A percentile compares a stretch with the other conserved stretches of the same genome.
phyloP scores from a whole-genome alignment of 73 alveolate genomes.

The Loxodes magnus region DNA sequence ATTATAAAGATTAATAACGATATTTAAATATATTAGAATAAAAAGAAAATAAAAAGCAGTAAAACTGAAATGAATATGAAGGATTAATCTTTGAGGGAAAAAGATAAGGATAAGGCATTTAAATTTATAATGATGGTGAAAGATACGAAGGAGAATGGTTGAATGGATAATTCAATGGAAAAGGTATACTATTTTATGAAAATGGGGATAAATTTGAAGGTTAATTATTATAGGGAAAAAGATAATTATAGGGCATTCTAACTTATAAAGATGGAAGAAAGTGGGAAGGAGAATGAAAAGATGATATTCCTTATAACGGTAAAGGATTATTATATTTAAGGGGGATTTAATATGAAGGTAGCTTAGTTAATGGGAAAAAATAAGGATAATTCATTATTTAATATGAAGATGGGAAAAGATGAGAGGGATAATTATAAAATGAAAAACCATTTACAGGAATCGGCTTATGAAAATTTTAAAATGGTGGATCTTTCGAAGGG shows the following conservation, averaged over 20 bases:
- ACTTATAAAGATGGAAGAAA: not conserved
- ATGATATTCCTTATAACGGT: too few species aligned
- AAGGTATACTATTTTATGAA: not conserved
- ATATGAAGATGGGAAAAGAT: conserved; percentile 27
- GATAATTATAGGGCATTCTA: conserved; percentile 32
- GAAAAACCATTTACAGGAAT: conserved; percentile 1
- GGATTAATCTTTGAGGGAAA: not conserved
- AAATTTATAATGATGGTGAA: not conserved
- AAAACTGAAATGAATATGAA: too few species aligned
- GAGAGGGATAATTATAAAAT: conserved; percentile 45
- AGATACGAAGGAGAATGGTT: conserved; percentile 12
- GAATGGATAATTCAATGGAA: conserved; percentile 8
- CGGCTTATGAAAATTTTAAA: not conserved
- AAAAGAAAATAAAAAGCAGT: too few species aligned
- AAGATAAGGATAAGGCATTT: not conserved
- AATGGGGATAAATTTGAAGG: conserved; percentile 9
- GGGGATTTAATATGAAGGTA: conserved; percentile 36
- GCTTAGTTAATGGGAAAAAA: conserved; percentile 38
- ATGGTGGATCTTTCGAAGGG: not conserved
- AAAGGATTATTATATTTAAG: not conserved
- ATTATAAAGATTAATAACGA: too few species aligned
- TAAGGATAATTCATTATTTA: conserved; percentile 40
- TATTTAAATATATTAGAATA: too few species aligned
- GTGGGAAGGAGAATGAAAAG: conserved; percentile 24
- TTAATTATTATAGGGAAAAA: not conserved